phyloP scores from a whole-genome alignment of 192 early-diverging fungal species.

The Chytriomyces confervae region DNA sequence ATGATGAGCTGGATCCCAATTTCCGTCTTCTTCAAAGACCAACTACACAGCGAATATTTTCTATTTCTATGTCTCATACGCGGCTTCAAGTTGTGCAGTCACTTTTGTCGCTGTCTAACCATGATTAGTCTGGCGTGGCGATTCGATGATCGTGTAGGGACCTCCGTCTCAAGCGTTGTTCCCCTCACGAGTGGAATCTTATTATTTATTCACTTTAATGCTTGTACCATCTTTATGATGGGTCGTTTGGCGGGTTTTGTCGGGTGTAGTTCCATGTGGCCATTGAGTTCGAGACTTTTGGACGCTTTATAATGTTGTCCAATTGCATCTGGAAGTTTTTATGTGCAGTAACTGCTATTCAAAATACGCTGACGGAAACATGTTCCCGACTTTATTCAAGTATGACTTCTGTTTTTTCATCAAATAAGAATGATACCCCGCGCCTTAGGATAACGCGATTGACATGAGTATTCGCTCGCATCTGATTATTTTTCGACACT shows the following conservation, averaged over 20 bases:
- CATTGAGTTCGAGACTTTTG: too few relatives aligned
- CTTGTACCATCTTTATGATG: slow-evolving; percentile 1
- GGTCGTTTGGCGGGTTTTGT: slow-evolving; percentile 2
- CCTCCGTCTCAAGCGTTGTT: not conserved
- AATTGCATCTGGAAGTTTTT: too few relatives aligned
- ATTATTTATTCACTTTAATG: slow-evolving; percentile 9
- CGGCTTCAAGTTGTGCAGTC: not conserved
- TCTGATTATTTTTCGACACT: not conserved
- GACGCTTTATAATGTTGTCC: too few relatives aligned
- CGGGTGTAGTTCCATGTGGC: too few relatives aligned
- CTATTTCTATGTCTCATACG: not conserved
- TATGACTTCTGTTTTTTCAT: not conserved
- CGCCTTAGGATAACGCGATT: too few relatives aligned
- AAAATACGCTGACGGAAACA: not conserved
- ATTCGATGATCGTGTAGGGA: not conserved
- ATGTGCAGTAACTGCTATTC: too few relatives aligned
- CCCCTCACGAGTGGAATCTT: slow-evolving; percentile 9
- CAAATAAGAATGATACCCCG: not conserved
- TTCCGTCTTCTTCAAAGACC: too few relatives aligned
- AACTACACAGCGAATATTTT: too few relatives aligned
- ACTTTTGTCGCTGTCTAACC: slow-evolving; percentile 1
- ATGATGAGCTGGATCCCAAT: too few relatives aligned
- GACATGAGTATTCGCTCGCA: too few relatives aligned
- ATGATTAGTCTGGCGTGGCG: not conserved
- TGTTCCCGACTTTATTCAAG: not conserved